phyloP scores from a whole-genome alignment of 805 yeast species.

The Kodamaea restingae region DNA sequence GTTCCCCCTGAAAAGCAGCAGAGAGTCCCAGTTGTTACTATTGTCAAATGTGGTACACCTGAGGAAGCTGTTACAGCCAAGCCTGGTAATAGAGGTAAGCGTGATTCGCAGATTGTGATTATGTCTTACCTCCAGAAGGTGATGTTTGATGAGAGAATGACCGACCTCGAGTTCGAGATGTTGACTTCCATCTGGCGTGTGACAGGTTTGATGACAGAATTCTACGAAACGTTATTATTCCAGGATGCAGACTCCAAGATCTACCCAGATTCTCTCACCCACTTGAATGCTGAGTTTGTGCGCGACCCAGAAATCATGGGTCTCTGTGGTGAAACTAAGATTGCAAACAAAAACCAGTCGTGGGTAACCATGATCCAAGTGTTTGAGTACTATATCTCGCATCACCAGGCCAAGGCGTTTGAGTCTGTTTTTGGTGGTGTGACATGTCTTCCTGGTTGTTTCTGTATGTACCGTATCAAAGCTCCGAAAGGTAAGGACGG shows the following conservation, averaged over 20 bases:
- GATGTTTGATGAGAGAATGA: conserved; percentile 92
- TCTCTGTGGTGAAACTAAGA: conserved; percentile 90
- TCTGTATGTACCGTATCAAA: conserved; percentile 86
- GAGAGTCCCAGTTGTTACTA: conserved; percentile 70
- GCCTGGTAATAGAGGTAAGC: conserved; percentile 95
- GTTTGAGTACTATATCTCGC: conserved; percentile 88
- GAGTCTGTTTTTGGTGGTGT: conserved; percentile 95
- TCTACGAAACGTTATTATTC: conserved; percentile 81
- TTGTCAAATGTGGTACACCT: conserved; percentile 88
- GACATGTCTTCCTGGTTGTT: conserved; percentile 94
- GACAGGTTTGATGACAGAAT: conserved; percentile 80
- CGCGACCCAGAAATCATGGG: conserved; percentile 88
- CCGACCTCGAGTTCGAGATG: conserved; percentile 79
- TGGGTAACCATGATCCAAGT: conserved; percentile 96
- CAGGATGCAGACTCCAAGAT: conserved; percentile 94
- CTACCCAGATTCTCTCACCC: conserved; percentile 81
- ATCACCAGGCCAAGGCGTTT: conserved; percentile 91
- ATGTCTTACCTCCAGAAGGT: conserved; percentile 88
- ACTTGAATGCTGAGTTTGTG: conserved; percentile 87
- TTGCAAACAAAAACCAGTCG: conserved; percentile 72
- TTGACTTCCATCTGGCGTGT: conserved; percentile 71
- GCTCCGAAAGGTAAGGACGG: conserved; percentile 70
- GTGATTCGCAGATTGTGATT: conserved; percentile 87
- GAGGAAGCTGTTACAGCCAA: conserved; percentile 58
- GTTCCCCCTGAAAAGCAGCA: conserved; percentile 80